Conservation (phyloP, 192 early-diverging fungal genomes). For the Entophlyctis helioformis region DNA sequence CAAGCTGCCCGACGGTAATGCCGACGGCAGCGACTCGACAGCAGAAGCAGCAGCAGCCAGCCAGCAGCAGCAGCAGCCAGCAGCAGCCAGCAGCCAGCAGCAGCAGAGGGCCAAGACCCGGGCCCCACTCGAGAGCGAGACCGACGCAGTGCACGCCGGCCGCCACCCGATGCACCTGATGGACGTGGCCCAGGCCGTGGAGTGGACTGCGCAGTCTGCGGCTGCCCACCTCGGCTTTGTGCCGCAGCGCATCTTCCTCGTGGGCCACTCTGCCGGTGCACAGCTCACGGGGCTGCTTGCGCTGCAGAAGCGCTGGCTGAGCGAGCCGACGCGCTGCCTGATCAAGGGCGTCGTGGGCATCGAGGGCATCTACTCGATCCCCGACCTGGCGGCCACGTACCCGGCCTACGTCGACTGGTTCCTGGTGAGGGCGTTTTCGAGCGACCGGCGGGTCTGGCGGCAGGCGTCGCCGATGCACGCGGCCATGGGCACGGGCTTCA, state of each 20-base stretch:
- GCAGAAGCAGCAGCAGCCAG: too few relatives aligned
- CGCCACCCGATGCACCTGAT: conserved; percentile 56
- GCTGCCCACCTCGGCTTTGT: background rate
- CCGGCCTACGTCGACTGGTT: conserved; percentile 65
- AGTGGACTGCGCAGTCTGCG: conserved; percentile 1
- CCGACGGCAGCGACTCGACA: too few relatives aligned
- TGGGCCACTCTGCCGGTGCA: conserved; percentile 73
- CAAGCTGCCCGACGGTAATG: background rate
- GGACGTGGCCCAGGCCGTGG: conserved; percentile 25
- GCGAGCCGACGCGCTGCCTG: background rate
- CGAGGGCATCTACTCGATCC: conserved; percentile 78
- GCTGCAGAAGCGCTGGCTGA: conserved; percentile 6
- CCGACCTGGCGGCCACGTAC: conserved; percentile 41
- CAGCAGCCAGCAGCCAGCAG: too few relatives aligned
- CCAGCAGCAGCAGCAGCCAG: too few relatives aligned
- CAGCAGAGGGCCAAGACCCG: too few relatives aligned
- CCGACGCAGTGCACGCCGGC: too few relatives aligned
- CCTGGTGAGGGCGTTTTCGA: conserved; percentile 57
- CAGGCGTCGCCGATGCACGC: conserved; percentile 29
- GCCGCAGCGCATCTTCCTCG: conserved; percentile 30
- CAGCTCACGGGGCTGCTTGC: conserved; percentile 53
- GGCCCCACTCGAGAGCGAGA: too few relatives aligned
- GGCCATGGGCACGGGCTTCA: too few relatives aligned
- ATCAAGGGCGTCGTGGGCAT: conserved; percentile 54
- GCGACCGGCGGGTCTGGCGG: conserved; percentile 19